Evolutionary conservation across 805 yeast species (phyloP), one percentile per base, ranked within the genome.

Genomic region (Kodamaea lidongshanica): DNA sequence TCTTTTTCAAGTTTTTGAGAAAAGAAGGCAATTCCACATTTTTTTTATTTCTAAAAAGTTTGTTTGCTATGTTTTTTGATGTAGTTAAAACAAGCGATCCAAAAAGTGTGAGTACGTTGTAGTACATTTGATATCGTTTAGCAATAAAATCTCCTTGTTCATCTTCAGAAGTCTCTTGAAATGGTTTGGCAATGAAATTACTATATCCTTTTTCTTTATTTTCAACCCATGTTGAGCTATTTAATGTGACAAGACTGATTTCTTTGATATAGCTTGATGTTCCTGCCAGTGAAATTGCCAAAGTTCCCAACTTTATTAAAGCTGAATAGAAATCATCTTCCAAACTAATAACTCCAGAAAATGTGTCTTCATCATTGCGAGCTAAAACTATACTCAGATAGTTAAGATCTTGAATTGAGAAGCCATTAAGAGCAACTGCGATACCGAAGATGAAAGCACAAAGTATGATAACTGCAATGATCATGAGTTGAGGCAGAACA

Each of bases 271-370:
- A 81, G 39, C 81, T 75, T 17, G 77, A 72, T 33, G 68, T 71
- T 3, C 82, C 78, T 0, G 83, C 78, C 30, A 79, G 75, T n/a
- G 77, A 72, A 22, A 80, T 66, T 10, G 82, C 74, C 26, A 80
- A 60, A 33, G 73, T 60, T 0, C 85, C 86, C 28, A 76, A 52
- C 44, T 74, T 74, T 41, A 72, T 60, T 31, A 77, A 53, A 0
- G 77, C 72, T 1, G 81, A 67, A 46, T 77, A 74, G 47, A 81
- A 82, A 53, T 81, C 88, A 44, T 79, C 86, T 18, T 63, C 48
- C 34, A 70, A 40, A 45, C 54, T 33, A 46, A 72, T 31, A 61
- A 27, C 9, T 6, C 19, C 25, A 3, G 24, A 10, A 18, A 28
- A 28, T 7, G 14, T 17, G 19, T 48, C 56, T 23, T 43, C 39